Base-by-base conservation (phyloP, 805 yeast species). In the Candida pseudoglaebosa region DNA sequence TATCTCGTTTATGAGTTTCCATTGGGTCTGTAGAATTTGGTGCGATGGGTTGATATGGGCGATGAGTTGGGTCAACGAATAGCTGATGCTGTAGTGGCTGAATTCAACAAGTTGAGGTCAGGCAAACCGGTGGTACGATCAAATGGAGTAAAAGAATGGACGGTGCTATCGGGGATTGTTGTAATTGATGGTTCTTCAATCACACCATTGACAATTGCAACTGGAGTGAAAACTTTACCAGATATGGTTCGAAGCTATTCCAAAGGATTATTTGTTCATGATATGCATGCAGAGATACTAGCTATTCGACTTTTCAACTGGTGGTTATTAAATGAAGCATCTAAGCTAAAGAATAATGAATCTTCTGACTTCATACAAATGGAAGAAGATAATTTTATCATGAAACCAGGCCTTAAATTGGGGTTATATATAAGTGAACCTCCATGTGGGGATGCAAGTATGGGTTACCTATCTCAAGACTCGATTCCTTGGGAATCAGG, bases 381-480 rank as follows among this genome's bases (percentile, higher is more conserved):
- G 16, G 59, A 57, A 36, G 41, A 34, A 2, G 28, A 19, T 4
- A 43, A 40, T 28, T 78, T 49, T 42, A 42, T 28, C 18, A 36
- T 77, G 36, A 71, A 60, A 31, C 37, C 46, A 0, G 63, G 59
- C 2, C 56, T 75, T 32, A 52, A 66, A 35, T 57, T 88, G 39
- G 82, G 80, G 0, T 54, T 88, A 45, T 82, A 77, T 43, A 64
- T 84, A 4, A 78, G 90, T 8, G 93, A 84, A 44, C 68, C 82
- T 0, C 97, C 97, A 0, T 90, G 98, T 64, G 98, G 98, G 1
- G 97, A 90, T 56, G 80, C 86, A 0, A 82, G 95, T 4, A 75
- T 88, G 78, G 71, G 61, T 1, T 51, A 56, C 18, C 42, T 63
- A 3, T 45, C 53, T 12, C 34, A 49, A 1, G 53, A 33, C 10